Evolutionary conservation across 2,329 filamentous ascomycete genomes (phyloP), one percentile per base, ranked within the genome.

Genomic region (Aurifilum marmelostoma): DNA sequence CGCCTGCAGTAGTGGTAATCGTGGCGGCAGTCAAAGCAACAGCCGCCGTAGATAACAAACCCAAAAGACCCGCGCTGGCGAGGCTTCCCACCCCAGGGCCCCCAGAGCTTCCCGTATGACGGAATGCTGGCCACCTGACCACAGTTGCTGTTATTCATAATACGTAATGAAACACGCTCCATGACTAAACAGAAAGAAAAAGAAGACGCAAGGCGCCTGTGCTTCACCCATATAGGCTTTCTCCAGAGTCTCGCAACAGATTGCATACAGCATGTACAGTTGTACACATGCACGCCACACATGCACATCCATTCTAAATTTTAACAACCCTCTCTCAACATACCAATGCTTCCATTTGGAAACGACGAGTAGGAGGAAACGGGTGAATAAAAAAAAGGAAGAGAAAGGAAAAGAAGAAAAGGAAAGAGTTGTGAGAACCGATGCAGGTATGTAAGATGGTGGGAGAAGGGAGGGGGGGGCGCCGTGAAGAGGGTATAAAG

Each of bases 101-200:
- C 18, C 27, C 34, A 21, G 34, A 16, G 8, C n/a, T n/a, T 65
- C 59, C 34, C 27, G 60, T n/a, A 34, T 61, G 32, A 50, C 39
- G 50, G 39, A 54, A 61, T 66, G 11, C 54, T 52, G 47, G 54
- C 43, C 67, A 69, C 63, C 63, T 69, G 67, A 69, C 63, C 27
- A 41, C 59, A 60, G 4, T 68, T 54, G 27, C 41, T 65, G 34
- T 29, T 41, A 67, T 58, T 62, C 60, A 66, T 43, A 56, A 32
- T 68, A 70, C 66, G 66, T 70, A 70, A 70, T 65, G 14, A 67
- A 24, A 24, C 32, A 39, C 60, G 50, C 54, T 39, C 24, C 11
- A 43, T 59, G 65, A 69, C 68, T 47, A 47, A 47, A 47, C 18
- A 21, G 7, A 9, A n/a, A 47, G 9, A n/a, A 21, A 47, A 47